Evolutionary conservation across 23 red algal genomes (phyloP), one percentile per base, ranked within the genome.

Genomic region (Gracilaria caudata): DNA sequence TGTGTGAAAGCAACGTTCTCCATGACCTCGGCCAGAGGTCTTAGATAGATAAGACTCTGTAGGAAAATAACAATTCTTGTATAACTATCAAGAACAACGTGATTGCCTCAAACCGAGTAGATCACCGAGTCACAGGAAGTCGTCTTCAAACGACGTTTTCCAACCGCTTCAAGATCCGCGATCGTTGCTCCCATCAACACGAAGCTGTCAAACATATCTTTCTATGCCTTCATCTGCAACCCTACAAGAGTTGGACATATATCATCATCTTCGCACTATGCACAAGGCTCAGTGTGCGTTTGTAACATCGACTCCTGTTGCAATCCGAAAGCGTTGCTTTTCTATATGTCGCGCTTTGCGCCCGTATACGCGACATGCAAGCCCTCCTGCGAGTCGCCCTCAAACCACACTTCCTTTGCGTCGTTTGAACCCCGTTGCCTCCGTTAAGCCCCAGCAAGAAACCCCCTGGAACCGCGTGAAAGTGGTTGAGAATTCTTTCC

Each of bases 401-500:
- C 70, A 75, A 49, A 66, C 61, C 26, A 66, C 61, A 16, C 61
- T 66, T 66, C 61, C 61, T 66, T 24, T 75, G 25, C 70, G 35
- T 49, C 70, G 40, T 8, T 1, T 47, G 21, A 49, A 26, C 23
- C 70, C 70, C 14, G 21, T 75, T 9, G 70, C 70, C 19, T 75
- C 70, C 21, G 38, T 36, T n/a, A 66, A 36, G 30, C 61, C 61
- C 19, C 93, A 95, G 86, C 77, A 83, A 47, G 78, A 91, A 39
- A 86, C 86, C 17, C 66, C 68, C 0, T 95, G 93, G 93, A 95
- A 95, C 33, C 58, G 26, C 13, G 93, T 95, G 4, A 54, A 86
- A 76, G 86, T 95, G 12, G 51, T 95, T 53, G 86, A 90, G 73
- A 91, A 91, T 56, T 68, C 53, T 34, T 29, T 36, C 20, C 34